phyloP scores from a whole-genome alignment of 75 land plant genomes.

The Picea glauca region DNA sequence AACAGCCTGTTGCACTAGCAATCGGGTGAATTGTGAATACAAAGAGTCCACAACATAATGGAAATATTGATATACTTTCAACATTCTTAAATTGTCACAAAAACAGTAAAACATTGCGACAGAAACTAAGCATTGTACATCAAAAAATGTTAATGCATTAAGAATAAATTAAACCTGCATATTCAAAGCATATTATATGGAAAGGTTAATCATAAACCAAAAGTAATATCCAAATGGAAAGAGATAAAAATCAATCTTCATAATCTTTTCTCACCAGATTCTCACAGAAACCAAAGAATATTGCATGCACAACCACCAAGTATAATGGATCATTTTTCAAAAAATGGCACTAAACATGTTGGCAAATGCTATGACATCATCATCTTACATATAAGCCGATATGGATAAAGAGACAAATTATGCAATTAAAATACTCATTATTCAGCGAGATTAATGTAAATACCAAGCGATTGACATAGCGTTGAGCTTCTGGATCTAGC shows the following conservation, averaged over 20 bases:
- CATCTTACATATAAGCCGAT: background rate
- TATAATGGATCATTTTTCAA: background rate
- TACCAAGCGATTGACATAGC: conserved; percentile 77
- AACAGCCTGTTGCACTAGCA: background rate
- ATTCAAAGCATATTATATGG: background rate
- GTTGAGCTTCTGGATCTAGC: conserved; percentile 59
- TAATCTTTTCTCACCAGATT: background rate
- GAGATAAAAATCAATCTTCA: background rate
- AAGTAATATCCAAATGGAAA: background rate
- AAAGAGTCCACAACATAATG: no score
- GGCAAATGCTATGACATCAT: no score
- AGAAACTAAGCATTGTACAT: background rate
- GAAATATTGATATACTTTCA: background rate
- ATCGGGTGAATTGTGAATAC: no score
- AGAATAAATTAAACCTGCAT: background rate
- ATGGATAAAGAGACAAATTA: background rate
- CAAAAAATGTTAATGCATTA: background rate
- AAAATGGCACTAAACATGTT: background rate
- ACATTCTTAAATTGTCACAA: background rate
- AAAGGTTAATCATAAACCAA: background rate
- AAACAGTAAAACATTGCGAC: background rate
- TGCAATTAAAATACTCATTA: background rate
- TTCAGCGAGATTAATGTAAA: background rate
- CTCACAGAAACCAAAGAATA: background rate
- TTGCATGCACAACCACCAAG: background rate